Conservation (phyloP, 23 red algal genomes). For the Chondrus crispus region DNA sequence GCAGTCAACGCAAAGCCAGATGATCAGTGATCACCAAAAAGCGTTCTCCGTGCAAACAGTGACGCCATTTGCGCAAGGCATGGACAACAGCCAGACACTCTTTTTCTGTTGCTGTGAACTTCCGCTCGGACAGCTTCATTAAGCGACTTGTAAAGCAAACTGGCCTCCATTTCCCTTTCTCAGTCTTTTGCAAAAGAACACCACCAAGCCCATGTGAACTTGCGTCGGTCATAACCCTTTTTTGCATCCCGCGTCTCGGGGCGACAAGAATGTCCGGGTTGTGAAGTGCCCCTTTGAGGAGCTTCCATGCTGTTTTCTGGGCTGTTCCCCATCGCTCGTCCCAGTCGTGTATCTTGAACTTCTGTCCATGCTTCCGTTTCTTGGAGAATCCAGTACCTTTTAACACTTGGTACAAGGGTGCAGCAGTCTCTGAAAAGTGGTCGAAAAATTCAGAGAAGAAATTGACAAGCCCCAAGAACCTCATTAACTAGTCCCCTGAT, state of each 20-base stretch:
- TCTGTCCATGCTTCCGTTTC: neutral
- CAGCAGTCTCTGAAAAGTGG: neutral
- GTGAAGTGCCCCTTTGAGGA: neutral
- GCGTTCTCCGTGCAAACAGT: no score
- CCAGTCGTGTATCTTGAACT: constrained; percentile 3
- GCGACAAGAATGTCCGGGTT: neutral
- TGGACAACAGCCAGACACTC: no score
- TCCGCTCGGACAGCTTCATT: no score
- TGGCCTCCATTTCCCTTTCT: no score
- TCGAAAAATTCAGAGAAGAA: constrained; percentile 15
- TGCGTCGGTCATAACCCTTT: no score
- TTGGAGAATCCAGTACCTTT: constrained; percentile 3
- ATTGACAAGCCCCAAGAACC: constrained; percentile 1
- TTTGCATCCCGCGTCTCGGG: neutral
- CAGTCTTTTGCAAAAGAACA: no score
- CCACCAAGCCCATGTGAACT: no score
- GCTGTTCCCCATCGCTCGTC: neutral
- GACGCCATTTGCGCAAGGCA: no score
- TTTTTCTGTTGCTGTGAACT: no score
- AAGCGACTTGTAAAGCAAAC: no score
- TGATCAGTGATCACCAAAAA: no score
- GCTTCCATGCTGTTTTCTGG: neutral
- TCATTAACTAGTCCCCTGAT: neutral
- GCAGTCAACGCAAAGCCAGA: no score
- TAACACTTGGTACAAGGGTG: constrained; percentile 18